Evolutionary conservation across 345 rosid species (phyloP).

Genomic region (Linum tenue): DNA sequence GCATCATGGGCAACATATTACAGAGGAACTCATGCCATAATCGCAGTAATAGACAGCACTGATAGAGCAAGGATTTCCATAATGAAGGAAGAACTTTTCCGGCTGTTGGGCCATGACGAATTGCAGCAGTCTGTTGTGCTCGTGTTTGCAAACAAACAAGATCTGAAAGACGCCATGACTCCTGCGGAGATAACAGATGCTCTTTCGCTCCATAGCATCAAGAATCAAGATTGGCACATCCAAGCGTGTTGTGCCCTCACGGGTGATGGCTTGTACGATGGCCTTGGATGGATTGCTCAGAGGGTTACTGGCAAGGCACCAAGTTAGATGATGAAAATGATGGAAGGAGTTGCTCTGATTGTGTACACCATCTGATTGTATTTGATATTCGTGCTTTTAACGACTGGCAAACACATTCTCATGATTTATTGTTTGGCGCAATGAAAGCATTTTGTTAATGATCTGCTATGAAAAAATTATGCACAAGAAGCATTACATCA

Average conservation of each 20-base stretch:
- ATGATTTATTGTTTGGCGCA: neutral
- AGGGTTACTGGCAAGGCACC: slow-evolving; percentile 70
- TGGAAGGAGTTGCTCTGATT: neutral
- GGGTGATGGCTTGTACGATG: slow-evolving; percentile 80
- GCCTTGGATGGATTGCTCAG: slow-evolving; percentile 85
- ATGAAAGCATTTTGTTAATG: neutral
- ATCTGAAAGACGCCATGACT: slow-evolving; percentile 85
- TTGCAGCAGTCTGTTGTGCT: slow-evolving; percentile 67
- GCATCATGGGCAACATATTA: slow-evolving; percentile 96
- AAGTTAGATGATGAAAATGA: slow-evolving; percentile 12
- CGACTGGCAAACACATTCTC: neutral
- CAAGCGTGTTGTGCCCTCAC: slow-evolving; percentile 88
- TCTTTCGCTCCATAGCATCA: slow-evolving; percentile 83
- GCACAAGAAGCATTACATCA: no score
- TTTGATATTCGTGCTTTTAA: no score
- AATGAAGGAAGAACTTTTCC: slow-evolving; percentile 77
- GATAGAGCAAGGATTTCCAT: slow-evolving; percentile 77
- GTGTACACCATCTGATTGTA: neutral
- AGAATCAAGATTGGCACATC: slow-evolving; percentile 96
- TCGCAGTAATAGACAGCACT: slow-evolving; percentile 84
- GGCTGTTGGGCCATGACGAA: slow-evolving; percentile 76
- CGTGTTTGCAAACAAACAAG: slow-evolving; percentile 86
- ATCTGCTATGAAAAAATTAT: no score
- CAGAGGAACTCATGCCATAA: slow-evolving; percentile 82
- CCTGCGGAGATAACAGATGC: slow-evolving; percentile 82